phyloP scores from a whole-genome alignment of 2,329 filamentous ascomycete genomes.

The Alternaria longipes region DNA sequence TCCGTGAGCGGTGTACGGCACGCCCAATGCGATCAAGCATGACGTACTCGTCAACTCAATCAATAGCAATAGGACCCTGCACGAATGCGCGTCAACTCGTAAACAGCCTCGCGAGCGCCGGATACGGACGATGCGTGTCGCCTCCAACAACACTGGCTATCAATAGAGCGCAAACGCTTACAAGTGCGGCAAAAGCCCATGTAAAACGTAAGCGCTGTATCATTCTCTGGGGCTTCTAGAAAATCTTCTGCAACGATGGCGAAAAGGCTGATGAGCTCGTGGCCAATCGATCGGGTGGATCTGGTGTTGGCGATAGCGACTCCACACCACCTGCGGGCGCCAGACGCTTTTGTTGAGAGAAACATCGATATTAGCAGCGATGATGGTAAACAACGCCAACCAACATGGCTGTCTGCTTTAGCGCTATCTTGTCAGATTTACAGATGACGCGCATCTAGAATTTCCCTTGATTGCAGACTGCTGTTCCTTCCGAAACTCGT shows the following conservation, averaged over 20 bases:
- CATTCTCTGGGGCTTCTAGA: conserved; percentile 6
- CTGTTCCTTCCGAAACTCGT: background rate
- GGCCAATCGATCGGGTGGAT: conserved; percentile 5
- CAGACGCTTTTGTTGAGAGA: conserved; percentile 6
- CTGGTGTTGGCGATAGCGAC: conserved; percentile 3
- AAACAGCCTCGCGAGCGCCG: background rate
- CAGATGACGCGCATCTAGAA: background rate
- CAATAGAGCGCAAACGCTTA: background rate
- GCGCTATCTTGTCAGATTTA: background rate
- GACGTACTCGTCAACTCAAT: conserved; percentile 6
- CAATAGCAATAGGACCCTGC: conserved; percentile 5
- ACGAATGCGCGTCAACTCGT: conserved; percentile 12
- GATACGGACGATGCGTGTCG: background rate
- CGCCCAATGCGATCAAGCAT: background rate
- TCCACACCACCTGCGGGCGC: conserved; percentile 3
- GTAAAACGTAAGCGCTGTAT: background rate
- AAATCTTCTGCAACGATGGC: conserved; percentile 8
- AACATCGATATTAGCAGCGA: background rate
- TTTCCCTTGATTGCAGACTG: background rate
- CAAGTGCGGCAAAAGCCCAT: background rate
- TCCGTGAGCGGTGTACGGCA: background rate
- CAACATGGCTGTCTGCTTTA: background rate
- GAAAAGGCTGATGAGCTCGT: background rate
- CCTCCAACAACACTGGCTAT: background rate
- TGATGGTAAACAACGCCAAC: background rate